Evolutionary conservation across 495 filamentous ascomycete species (phyloP).

Genomic region (Penicillium antarcticum): DNA sequence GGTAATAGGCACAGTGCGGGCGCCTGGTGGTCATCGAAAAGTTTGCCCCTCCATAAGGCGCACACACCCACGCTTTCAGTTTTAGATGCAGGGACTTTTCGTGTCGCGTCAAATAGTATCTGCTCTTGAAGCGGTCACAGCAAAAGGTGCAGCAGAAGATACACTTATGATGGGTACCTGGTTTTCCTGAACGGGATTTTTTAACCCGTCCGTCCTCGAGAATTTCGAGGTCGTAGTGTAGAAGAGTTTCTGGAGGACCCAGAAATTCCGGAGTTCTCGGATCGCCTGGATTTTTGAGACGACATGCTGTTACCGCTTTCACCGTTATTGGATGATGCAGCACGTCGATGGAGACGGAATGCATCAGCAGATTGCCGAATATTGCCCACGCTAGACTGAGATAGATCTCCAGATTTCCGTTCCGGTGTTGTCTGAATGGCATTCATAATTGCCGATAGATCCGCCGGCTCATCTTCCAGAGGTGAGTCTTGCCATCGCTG

Average conservation of each 20-base stretch:
- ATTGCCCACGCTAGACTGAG: neutral
- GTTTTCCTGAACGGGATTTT: conserved; percentile 51
- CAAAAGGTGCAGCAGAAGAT: conserved; percentile 67
- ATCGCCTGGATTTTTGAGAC: conserved; percentile 12
- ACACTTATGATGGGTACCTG: conserved; percentile 1
- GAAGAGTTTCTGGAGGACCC: conserved; percentile 7
- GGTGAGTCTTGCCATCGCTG: conserved; percentile 76
- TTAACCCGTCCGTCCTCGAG: conserved; percentile 50
- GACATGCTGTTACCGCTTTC: conserved; percentile 17
- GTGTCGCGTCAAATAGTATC: conserved; percentile 79
- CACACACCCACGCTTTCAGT: conserved; percentile 73
- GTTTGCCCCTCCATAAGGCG: conserved; percentile 49
- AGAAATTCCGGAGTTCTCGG: conserved; percentile 33
- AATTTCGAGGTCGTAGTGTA: conserved; percentile 14
- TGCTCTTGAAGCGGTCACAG: conserved; percentile 72
- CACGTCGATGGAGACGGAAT: conserved; percentile 56
- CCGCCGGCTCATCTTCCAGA: conserved; percentile 74
- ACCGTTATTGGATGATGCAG: conserved; percentile 53
- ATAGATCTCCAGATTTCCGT: conserved; percentile 37
- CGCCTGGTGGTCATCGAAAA: conserved; percentile 51
- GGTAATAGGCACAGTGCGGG: conserved; percentile 26
- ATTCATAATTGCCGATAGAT: conserved; percentile 65
- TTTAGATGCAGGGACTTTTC: conserved; percentile 78
- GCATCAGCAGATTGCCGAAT: conserved; percentile 40
- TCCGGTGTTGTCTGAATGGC: conserved; percentile 36